Evolutionary conservation across 2,329 filamentous ascomycete species (phyloP).

Genomic region (Thielaviopsis musarum): DNA sequence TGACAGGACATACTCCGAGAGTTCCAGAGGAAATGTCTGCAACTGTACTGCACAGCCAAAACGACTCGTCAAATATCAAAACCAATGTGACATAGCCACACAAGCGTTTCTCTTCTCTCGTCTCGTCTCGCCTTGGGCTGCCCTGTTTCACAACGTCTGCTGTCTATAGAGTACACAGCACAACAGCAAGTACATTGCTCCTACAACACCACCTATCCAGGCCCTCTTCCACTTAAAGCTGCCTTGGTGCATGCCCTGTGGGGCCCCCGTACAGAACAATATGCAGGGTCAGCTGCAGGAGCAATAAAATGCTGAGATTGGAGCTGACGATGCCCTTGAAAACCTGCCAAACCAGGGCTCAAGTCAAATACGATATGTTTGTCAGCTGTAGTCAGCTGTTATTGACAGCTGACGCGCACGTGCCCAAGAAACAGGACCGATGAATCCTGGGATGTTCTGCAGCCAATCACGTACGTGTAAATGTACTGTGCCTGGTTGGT

Average conservation of each 20-base stretch:
- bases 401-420: background rate
- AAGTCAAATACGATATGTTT: background rate
- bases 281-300: background rate
- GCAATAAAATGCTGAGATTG: background rate
- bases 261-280: background rate
- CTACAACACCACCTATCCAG: too few species aligned
- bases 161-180: background rate
- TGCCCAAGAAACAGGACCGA: background rate
- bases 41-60: background rate
- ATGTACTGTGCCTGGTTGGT: background rate
- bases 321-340: background rate
- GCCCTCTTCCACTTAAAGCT: background rate
- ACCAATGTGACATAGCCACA: background rate
- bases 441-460: background rate
- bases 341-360: background rate
- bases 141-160: background rate
- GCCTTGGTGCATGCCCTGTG: background rate
- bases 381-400: background rate
- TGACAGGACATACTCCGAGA: background rate
- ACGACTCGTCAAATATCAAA: background rate
- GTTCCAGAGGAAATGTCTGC: background rate
- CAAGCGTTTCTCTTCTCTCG: background rate
- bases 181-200: too few species aligned
- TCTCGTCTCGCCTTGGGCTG: background rate
- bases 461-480: background rate